phyloP scores from a whole-genome alignment of 495 filamentous ascomycete genomes.

The Trichoderma parareesei region DNA sequence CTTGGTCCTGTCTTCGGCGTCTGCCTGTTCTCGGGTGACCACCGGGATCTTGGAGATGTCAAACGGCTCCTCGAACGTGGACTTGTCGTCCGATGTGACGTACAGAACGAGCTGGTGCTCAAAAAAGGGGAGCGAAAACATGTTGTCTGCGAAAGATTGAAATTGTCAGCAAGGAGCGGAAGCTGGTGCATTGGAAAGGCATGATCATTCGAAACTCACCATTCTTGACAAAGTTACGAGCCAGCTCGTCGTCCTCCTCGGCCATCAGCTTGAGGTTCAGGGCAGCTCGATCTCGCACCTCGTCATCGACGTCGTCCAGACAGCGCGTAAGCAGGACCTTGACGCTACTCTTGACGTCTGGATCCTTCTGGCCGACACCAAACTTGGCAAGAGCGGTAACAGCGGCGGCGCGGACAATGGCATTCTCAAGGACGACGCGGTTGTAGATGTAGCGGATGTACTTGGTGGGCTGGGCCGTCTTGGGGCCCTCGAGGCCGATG shows the following conservation, averaged over 20 bases:
- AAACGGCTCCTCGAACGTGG: constrained; percentile 78
- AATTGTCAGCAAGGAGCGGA: constrained; percentile 16
- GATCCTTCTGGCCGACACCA: constrained; percentile 92
- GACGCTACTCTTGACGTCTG: constrained; percentile 92
- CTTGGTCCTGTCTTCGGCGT: constrained; percentile 94
- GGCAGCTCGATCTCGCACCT: constrained; percentile 92
- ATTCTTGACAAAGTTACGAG: constrained; percentile 81
- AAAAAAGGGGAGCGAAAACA: constrained; percentile 91
- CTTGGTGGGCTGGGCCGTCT: constrained; percentile 92
- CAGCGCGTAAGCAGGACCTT: constrained; percentile 87
- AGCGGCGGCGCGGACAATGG: constrained; percentile 88
- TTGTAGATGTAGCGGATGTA: constrained; percentile 99
- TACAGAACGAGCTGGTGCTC: constrained; percentile 98
- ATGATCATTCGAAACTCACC: no score
- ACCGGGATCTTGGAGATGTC: constrained; percentile 87
- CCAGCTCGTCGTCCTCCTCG: constrained; percentile 70
- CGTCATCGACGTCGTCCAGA: constrained; percentile 94
- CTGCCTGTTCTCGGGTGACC: constrained; percentile 89
- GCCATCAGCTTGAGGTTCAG: constrained; percentile 86
- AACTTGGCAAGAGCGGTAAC: constrained; percentile 96
- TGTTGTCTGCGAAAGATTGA: constrained; percentile 49
- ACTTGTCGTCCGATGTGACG: constrained; percentile 80
- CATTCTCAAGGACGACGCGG: constrained; percentile 93
- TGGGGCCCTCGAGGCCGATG: constrained; percentile 88
- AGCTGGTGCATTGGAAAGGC: no score